Evolutionary conservation across 306 rosid species (phyloP), one percentile per base, ranked within the genome.

Genomic region (Glycyrrhiza uralensis): DNA sequence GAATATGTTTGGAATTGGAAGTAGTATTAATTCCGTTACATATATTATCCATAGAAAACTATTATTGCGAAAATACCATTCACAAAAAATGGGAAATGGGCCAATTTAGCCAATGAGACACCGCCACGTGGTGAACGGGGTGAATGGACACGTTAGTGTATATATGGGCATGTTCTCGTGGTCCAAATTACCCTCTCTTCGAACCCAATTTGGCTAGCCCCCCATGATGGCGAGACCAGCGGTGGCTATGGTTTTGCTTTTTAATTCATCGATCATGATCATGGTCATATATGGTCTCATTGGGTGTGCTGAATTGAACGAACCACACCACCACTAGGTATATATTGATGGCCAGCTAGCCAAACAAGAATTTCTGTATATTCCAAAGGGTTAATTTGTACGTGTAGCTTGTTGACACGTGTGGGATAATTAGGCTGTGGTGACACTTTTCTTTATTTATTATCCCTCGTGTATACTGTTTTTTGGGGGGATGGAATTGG

Each of bases 1-100:
- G 87, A 85, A 85, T 87, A 81, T 85, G 84, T 79, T 76, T 76
- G 54, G 36, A n/a, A n/a, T n/a, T n/a, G n/a, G n/a, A n/a, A 74
- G 22, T 57, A 69, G 2, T 75, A 82, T n/a, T n/a, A n/a, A n/a
- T 82, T 85, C 89, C 66, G 35, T n/a, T 36, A 51, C 73, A 57
- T 71, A 69, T 75, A 68, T 75, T n/a, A 44, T n/a, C 49, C 67
- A 22, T 54, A 19, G 41, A 72, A 78, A 64, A 13, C 54, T 63
- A 24, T 1, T 30, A 52, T 54, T n/a, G n/a, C n/a, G n/a, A n/a
- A n/a, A 20, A 42, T 52, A 69, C 47, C 11, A 8, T 54, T 69
- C 4, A 36, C 5, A 26, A 44, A 38, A 73, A 59, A 58, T 13
- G 46, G 52, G 46, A 54, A n/a, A 68, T 26, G 44, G 17, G 66